Evolutionary conservation across 129 eudicot genomes (phyloP), one percentile per base, ranked within the genome.

Genomic region (Dittrichia graveolens): DNA sequence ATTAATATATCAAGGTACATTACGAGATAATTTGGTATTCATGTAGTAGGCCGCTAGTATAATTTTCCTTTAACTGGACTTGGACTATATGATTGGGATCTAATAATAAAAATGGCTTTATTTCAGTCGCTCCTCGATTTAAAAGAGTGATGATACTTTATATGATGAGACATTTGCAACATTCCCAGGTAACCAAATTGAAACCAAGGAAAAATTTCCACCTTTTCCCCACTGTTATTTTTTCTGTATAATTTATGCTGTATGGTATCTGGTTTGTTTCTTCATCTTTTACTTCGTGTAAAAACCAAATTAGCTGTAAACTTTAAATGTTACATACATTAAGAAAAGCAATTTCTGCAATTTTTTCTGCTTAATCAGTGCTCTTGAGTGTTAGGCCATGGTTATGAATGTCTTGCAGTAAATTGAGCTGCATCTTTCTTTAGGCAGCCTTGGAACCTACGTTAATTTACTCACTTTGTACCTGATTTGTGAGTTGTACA

Each of bases 171-270:
- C 72, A 38, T 66, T 50, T 39, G 37, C 60, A 50, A 61, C 62
- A 47, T 43, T 40, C 15, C 7, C 58, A 37, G 77, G 66, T 60
- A 72, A 59, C 31, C 58, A 34, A n/a, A 61, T 44, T 63, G 65
- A 47, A 62, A 16, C 73, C 69, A 74, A 38, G 75, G 42, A 67
- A 39, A 58, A 1, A 73, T 40, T 62, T 18, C 16, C 34, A 15
- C 46, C 19, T 48, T 69, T 60, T 61, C 10, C 46, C 13, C 66
- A 42, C 49, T 14, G 41, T n/a, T 65, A 18, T 61, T 44, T 63
- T 61, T 71, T 79, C 65, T 47, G 40, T 69, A 77, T 61, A 61
- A 69, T 69, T 24, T 61, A 65, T 76, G 80, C n/a, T 76, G 75
- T 58, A 58, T 75, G 73, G 66, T 68, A 64, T 70, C 48, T 60